Evolutionary conservation across 2,329 filamentous ascomycete genomes (phyloP).

Genomic region (Atkinsonella texensis): DNA sequence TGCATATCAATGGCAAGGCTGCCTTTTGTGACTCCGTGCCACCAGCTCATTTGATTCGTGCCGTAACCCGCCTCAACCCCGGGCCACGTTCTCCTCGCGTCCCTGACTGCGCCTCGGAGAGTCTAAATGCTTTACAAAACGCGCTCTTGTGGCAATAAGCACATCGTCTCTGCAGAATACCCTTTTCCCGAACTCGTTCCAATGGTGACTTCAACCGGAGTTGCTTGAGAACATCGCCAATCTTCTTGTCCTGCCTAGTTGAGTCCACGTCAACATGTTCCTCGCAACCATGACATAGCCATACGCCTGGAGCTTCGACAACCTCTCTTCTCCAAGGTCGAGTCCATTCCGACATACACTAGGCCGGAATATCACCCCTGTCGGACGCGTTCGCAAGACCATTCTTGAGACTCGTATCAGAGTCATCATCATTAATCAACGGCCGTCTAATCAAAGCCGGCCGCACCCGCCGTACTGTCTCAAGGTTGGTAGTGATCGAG

Average conservation of each 20-base stretch:
- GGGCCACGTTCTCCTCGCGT: not conserved
- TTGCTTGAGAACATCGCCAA: not conserved
- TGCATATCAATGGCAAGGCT: not conserved
- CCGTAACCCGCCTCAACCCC: not conserved
- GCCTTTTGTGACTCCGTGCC: not conserved
- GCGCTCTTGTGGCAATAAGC: slow-evolving; percentile 4
- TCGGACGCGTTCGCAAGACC: not conserved
- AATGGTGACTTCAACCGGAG: slow-evolving; percentile 8
- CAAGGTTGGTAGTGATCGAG: not conserved
- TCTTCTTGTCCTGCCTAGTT: not conserved
- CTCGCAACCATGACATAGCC: slow-evolving; percentile 12
- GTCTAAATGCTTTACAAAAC: slow-evolving; percentile 8
- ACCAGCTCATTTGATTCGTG: not conserved
- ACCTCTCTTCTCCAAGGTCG: slow-evolving; percentile 1
- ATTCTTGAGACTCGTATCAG: not conserved
- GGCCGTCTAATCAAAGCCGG: not conserved
- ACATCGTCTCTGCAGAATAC: slow-evolving; percentile 8
- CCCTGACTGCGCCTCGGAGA: not conserved
- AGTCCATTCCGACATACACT: slow-evolving; percentile 1
- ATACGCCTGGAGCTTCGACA: slow-evolving; percentile 5
- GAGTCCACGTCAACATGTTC: not conserved
- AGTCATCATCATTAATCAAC: not conserved
- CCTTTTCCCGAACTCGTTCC: slow-evolving; percentile 1
- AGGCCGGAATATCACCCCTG: not conserved
- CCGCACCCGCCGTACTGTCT: not conserved